Evolutionary conservation across 768 basidiomycete species (phyloP).

Genomic region (Mycena kentingensis): DNA sequence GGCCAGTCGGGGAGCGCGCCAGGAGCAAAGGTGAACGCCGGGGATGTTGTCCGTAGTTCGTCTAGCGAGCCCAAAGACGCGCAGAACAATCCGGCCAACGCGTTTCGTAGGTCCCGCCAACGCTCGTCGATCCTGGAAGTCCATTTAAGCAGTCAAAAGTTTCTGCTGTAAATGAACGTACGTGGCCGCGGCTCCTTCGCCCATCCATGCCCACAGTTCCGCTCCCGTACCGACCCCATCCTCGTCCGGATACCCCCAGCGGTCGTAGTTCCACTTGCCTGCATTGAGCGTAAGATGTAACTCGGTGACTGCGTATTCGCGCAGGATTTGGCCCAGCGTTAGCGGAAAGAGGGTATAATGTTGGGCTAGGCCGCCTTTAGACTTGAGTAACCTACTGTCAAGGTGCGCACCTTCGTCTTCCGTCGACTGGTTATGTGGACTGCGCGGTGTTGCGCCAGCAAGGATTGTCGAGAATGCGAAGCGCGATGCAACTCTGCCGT

Average conservation of each 20-base stretch:
- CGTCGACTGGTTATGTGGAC: constrained; percentile 51
- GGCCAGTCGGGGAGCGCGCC: constrained; percentile 55
- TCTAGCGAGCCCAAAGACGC: constrained; percentile 83
- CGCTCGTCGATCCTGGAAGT: constrained; percentile 63
- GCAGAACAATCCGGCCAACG: constrained; percentile 92
- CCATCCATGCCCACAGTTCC: constrained; percentile 92
- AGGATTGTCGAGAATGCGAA: constrained; percentile 79
- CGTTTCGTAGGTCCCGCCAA: constrained; percentile 86
- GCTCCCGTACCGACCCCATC: constrained; percentile 81
- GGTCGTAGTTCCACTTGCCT: constrained; percentile 86
- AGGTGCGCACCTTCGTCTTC: constrained; percentile 50
- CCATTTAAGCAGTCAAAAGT: constrained; percentile 3
- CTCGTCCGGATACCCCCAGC: constrained; percentile 82
- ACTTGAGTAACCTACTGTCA: not conserved
- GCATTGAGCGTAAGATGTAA: constrained; percentile 89
- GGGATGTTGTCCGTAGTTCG: constrained; percentile 73
- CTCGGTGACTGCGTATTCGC: constrained; percentile 83
- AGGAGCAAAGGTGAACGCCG: constrained; percentile 59
- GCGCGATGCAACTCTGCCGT: constrained; percentile 79
- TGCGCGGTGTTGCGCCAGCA: constrained; percentile 52
- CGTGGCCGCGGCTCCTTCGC: constrained; percentile 57
- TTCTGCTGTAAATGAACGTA: constrained; percentile 26
- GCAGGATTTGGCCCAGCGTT: constrained; percentile 82
- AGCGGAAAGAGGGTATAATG: constrained; percentile 89
- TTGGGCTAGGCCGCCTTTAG: constrained; percentile 51